Evolutionary conservation across 306 rosid genomes (phyloP).

Genomic region (Phaseolus lunatus): DNA sequence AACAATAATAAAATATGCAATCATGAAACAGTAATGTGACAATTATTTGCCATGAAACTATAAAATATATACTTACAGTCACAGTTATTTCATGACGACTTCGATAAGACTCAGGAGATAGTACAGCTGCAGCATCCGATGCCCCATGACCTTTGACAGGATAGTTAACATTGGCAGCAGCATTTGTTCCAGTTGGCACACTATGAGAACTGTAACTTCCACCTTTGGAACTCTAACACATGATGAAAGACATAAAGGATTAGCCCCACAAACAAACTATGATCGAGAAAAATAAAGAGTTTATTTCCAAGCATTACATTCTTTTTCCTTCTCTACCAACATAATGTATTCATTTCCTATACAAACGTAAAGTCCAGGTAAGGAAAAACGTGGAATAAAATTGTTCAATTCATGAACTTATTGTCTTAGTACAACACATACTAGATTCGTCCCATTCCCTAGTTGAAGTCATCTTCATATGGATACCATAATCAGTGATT

Average conservation of each 20-base stretch:
- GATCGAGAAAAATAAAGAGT: background rate
- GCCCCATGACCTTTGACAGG: conserved; percentile 55
- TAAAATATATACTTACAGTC: conserved; percentile 62
- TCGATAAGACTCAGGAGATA: conserved; percentile 80
- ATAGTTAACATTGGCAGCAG: conserved; percentile 62
- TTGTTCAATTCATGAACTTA: background rate
- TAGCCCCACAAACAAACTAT: conserved; percentile 20
- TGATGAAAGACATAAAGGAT: conserved; percentile 28
- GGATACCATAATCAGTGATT: background rate
- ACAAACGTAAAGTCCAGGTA: conserved; percentile 11
- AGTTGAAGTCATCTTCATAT: background rate
- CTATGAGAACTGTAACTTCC: conserved; percentile 51
- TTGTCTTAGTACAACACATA: background rate
- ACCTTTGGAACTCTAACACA: conserved; percentile 69
- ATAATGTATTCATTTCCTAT: conserved; percentile 12
- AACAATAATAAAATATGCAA: conserved; percentile 44
- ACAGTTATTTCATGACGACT: conserved; percentile 87
- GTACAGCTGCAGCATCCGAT: conserved; percentile 71
- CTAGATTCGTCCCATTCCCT: background rate
- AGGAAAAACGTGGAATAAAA: conserved; percentile 17
- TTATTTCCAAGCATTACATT: background rate
- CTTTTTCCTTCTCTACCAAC: conserved; percentile 9
- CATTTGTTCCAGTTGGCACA: conserved; percentile 55
- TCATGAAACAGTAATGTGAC: background rate
- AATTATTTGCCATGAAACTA: background rate